A percentile compares a stretch with the other conserved stretches of the same genome.
These are phyloP conservation scores for apple (Malus domestica) DNA, from an alignment of 306 rosid species.

Conservation along the genomic window DNA sequence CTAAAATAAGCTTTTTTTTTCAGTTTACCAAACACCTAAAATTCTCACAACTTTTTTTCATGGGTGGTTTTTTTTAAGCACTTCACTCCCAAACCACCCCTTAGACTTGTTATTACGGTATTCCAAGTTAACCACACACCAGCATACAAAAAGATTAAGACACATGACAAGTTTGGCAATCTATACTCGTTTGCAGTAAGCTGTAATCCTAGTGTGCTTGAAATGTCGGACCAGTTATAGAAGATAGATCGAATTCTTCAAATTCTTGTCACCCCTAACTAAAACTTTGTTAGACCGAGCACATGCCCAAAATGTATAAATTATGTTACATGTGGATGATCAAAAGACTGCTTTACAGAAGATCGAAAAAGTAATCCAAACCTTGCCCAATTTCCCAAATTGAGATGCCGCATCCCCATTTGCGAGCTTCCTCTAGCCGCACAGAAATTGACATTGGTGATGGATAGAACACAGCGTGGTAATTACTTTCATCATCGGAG, in stretches of 20 bases:
- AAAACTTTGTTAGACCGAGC: neutral
- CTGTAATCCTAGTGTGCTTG: neutral
- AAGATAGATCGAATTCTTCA: neutral
- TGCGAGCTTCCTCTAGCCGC: constrained; percentile 77
- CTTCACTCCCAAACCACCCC: too few relatives aligned
- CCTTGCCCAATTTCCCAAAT: constrained; percentile 99
- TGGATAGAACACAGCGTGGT: constrained; percentile 85
- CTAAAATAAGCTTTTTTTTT: too few relatives aligned
- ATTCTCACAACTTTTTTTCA: too few relatives aligned
- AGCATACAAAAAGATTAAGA: too few relatives aligned
- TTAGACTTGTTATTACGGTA: too few relatives aligned
- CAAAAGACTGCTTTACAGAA: constrained; percentile 28
- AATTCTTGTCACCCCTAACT: neutral
- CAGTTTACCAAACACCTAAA: too few relatives aligned
- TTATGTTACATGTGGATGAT: neutral
- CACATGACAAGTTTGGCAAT: neutral
- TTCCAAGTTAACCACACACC: too few relatives aligned
- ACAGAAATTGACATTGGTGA: constrained; percentile 64
- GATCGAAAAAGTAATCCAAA: constrained; percentile 83
- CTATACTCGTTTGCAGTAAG: neutral
- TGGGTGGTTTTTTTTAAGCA: too few relatives aligned
- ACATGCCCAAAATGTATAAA: neutral
- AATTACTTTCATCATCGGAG: constrained; percentile 36
- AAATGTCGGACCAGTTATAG: neutral
- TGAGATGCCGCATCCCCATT: constrained; percentile 86